Conservation (phyloP, 164 flowering plant genomes). For the Magnolia changhungtana region DNA sequence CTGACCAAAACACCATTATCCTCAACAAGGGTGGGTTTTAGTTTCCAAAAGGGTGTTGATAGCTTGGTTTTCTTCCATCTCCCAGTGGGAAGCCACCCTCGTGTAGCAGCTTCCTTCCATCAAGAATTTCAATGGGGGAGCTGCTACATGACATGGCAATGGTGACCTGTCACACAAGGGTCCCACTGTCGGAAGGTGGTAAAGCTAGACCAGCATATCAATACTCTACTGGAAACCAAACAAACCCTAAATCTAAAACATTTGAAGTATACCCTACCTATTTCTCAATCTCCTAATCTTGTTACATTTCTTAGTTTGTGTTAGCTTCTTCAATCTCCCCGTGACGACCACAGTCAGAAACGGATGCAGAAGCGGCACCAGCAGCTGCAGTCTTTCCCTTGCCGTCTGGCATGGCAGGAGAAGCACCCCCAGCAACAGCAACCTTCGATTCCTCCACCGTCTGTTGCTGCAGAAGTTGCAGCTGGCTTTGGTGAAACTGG, state of each 20-base stretch:
- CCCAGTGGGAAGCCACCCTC: too few species aligned
- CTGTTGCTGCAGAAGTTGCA: slow-evolving; percentile 14
- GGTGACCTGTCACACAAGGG: neutral
- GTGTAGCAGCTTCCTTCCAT: neutral
- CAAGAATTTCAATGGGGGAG: neutral
- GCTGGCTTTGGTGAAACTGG: slow-evolving; percentile 25
- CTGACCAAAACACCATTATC: neutral
- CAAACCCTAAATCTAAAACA: neutral
- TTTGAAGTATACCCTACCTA: neutral
- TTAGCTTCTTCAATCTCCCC: slow-evolving; percentile 18
- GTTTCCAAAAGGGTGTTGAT: neutral
- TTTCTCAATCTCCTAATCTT: neutral
- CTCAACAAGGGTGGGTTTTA: neutral
- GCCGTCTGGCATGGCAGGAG: slow-evolving; percentile 5
- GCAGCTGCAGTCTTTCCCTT: slow-evolving; percentile 22
- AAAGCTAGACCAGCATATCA: neutral
- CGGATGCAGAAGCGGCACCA: slow-evolving; percentile 13
- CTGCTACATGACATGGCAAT: neutral
- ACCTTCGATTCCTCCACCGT: slow-evolving; percentile 4
- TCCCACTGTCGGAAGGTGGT: neutral
- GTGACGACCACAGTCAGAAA: slow-evolving; percentile 17
- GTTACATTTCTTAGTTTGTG: neutral
- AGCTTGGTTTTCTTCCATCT: neutral
- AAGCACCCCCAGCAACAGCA: neutral
- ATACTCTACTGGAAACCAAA: neutral